Conservation (phyloP, 257 asterid genomes). For the Coffea eugenioides region DNA sequence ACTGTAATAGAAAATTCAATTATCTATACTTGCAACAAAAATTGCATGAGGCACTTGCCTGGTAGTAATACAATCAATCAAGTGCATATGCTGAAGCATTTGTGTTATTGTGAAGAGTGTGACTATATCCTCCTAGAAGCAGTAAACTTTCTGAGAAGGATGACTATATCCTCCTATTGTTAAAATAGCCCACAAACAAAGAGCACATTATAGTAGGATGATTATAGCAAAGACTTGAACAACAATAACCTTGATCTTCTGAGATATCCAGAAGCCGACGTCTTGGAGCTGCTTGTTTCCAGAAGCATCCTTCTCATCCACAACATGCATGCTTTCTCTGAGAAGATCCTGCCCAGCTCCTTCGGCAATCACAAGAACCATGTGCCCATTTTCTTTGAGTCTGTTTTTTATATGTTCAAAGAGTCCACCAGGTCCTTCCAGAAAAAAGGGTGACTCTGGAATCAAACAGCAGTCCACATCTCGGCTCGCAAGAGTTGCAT, state of each 20-base stretch:
- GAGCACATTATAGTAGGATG: too few relatives aligned
- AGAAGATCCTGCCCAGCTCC: constrained; percentile 20
- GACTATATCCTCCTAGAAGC: too few relatives aligned
- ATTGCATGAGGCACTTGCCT: too few relatives aligned
- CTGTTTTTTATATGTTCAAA: constrained; percentile 12
- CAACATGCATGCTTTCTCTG: not conserved
- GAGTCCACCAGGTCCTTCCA: constrained; percentile 18
- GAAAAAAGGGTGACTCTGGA: constrained; percentile 16
- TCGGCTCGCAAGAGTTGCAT: constrained; percentile 25
- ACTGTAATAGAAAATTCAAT: not conserved
- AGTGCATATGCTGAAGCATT: not conserved
- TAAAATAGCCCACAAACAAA: not conserved
- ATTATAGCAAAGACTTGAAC: too few relatives aligned
- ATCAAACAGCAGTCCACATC: constrained; percentile 25
- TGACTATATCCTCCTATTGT: too few relatives aligned
- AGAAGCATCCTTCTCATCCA: constrained; percentile 14
- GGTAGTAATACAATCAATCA: too few relatives aligned
- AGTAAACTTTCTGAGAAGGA: too few relatives aligned
- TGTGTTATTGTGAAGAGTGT: not conserved
- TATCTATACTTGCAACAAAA: too few relatives aligned
- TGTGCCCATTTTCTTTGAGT: constrained; percentile 18
- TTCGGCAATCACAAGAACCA: constrained; percentile 21
- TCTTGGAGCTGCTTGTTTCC: constrained; percentile 20
- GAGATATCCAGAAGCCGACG: constrained; percentile 19
- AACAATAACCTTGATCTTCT: constrained; percentile 13